Percentiles rank a stretch among this genome's conserved stretches.
These are phyloP conservation scores for Amanita jacksonii DNA, from an alignment of 768 basidiomycete genomes.

Conservation along the genomic window DNA sequence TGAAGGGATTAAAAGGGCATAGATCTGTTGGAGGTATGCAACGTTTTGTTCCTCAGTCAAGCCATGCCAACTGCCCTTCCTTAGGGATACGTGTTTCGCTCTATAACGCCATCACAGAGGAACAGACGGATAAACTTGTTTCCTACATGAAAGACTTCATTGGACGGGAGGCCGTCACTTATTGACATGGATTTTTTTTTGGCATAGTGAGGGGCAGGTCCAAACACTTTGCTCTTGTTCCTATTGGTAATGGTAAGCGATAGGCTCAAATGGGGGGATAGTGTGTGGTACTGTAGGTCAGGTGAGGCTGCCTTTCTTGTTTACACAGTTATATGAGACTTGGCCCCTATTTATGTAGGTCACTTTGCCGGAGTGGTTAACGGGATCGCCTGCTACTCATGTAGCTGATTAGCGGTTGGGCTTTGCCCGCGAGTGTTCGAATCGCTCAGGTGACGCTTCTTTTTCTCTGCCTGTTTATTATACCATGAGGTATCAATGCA, in stretches of 20 bases:
- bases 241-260: too few relatives aligned
- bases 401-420: constrained; percentile 16
- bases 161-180: constrained; percentile 3
- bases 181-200: too few relatives aligned
- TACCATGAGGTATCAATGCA: too few relatives aligned
- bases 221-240: too few relatives aligned
- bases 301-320: too few relatives aligned
- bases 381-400: constrained; percentile 11
- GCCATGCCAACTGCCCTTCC: constrained; percentile 4
- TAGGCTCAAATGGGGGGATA: too few relatives aligned
- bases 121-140: constrained; percentile 53
- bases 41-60: constrained; percentile 19
- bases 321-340: too few relatives aligned
- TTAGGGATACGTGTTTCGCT: constrained; percentile 74
- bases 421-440: constrained; percentile 25
- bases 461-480: too few relatives aligned
- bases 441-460: constrained; percentile 24
- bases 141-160: constrained; percentile 52
- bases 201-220: too few relatives aligned
- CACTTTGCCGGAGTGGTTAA: constrained; percentile 20
- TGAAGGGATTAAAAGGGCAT: constrained; percentile 90
- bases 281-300: too few relatives aligned
- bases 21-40: constrained; percentile 14
- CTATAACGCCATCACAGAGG: constrained; percentile 82
- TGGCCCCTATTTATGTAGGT: constrained; percentile 8